phyloP scores from a whole-genome alignment of 2,329 filamentous ascomycete genomes.

The Alternaria burnsii region DNA sequence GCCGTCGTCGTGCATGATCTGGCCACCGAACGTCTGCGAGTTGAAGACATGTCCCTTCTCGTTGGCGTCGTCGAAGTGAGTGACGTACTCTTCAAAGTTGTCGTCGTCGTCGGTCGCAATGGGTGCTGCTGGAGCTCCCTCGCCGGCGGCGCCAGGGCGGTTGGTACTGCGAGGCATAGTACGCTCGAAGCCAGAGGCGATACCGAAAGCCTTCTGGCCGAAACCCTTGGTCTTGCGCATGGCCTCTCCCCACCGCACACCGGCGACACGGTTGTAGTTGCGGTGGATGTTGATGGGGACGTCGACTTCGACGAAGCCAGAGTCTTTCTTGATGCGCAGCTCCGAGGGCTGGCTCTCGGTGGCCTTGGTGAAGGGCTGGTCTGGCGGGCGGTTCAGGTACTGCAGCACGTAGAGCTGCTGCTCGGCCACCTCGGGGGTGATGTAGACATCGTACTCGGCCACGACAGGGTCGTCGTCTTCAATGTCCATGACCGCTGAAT shows the following conservation, averaged over 20 bases:
- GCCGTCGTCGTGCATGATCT: conserved; percentile 73
- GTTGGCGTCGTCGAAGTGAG: conserved; percentile 68
- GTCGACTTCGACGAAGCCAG: conserved; percentile 90
- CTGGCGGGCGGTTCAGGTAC: conserved; percentile 79
- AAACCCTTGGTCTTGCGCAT: conserved; percentile 64
- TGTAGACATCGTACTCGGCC: conserved; percentile 79
- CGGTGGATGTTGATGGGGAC: conserved; percentile 75
- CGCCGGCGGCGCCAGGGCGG: conserved; percentile 35
- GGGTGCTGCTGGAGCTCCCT: conserved; percentile 30
- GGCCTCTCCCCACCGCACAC: conserved; percentile 81
- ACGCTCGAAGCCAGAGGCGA: conserved; percentile 56
- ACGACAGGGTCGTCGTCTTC: conserved; percentile 59
- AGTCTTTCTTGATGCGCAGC: conserved; percentile 81
- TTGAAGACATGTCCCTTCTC: conserved; percentile 76
- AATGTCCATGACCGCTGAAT: conserved; percentile 36
- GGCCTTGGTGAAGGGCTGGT: conserved; percentile 68
- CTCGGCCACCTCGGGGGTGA: conserved; percentile 74
- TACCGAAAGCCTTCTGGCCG: conserved; percentile 55
- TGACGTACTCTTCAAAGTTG: conserved; percentile 66
- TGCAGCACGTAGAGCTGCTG: conserved; percentile 76
- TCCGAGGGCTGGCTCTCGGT: conserved; percentile 67
- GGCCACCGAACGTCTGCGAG: conserved; percentile 85
- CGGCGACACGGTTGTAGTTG: conserved; percentile 86
- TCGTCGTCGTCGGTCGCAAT: conserved; percentile 66
- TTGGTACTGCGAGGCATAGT: conserved; percentile 42